A percentile compares a stretch with the other conserved stretches of the same genome.
phyloP scores from a whole-genome alignment of 2,329 filamentous ascomycete species.

The Claviceps fusiformis region DNA sequence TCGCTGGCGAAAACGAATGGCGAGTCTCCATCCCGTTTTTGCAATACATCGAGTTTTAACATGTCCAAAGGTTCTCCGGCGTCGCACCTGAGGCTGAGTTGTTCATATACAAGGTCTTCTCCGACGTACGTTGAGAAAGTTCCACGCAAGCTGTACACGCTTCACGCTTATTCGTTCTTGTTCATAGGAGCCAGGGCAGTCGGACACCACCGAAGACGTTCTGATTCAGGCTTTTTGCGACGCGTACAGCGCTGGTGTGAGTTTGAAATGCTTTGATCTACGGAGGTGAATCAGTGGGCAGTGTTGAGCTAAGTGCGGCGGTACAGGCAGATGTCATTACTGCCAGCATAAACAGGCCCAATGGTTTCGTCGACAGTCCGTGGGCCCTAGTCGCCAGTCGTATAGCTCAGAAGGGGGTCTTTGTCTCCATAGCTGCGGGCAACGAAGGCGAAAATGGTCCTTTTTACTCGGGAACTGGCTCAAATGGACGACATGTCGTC shows the following conservation, averaged over 20 bases:
- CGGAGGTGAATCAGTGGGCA: neutral
- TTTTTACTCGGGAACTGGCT: slow-evolving; percentile 27
- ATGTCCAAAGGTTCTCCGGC: slow-evolving; percentile 23
- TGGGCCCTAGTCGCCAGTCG: slow-evolving; percentile 28
- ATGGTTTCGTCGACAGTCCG: slow-evolving; percentile 27
- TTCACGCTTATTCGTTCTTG: neutral
- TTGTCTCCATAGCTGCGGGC: slow-evolving; percentile 36
- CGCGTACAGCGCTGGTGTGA: slow-evolving; percentile 21
- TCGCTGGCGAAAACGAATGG: slow-evolving; percentile 30
- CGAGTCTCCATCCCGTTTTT: slow-evolving; percentile 1
- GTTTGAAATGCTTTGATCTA: neutral
- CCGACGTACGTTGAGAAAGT: slow-evolving; percentile 13
- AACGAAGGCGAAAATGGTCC: slow-evolving; percentile 35
- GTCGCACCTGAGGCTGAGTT: slow-evolving; percentile 31
- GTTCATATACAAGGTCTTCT: slow-evolving; percentile 31
- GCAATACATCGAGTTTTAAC: neutral
- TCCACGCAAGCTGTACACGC: neutral
- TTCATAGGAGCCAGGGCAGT: neutral
- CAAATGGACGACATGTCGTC: slow-evolving; percentile 19
- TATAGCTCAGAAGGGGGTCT: slow-evolving; percentile 30
- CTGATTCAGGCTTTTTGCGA: slow-evolving; percentile 24
- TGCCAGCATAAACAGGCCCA: slow-evolving; percentile 23
- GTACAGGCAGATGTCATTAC: slow-evolving; percentile 29
- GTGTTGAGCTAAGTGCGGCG: neutral
- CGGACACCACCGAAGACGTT: slow-evolving; percentile 18